These are phyloP conservation scores for Saccharomycopsis sp. DNA, from an alignment of 805 yeast genomes.

Conservation along the genomic window DNA sequence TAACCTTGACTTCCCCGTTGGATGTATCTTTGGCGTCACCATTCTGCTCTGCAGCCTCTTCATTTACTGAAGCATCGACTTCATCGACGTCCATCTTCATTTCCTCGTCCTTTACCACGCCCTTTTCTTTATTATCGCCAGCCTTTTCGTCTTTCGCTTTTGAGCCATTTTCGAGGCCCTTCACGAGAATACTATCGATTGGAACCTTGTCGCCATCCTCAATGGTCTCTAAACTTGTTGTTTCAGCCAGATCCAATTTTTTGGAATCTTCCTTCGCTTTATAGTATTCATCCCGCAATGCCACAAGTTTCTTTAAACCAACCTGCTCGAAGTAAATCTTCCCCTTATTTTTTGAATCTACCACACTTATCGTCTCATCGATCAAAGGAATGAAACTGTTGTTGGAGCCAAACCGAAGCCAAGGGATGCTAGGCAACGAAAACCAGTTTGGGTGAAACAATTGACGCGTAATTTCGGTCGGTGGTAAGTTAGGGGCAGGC, in stretches of 20 bases:
- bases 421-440: conserved; percentile 54
- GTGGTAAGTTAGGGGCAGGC: conserved; percentile 44
- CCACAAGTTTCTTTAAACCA: conserved; percentile 37
- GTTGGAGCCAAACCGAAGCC: conserved; percentile 48
- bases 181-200: conserved; percentile 8
- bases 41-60: not conserved
- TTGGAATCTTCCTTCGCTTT: conserved; percentile 7
- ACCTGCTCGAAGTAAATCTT: conserved; percentile 47
- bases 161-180: conserved; percentile 16
- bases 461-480: conserved; percentile 47
- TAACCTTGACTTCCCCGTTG: conserved; percentile 11
- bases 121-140: conserved; percentile 9
- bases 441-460: conserved; percentile 60
- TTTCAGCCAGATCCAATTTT: conserved; percentile 9
- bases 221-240: not conserved
- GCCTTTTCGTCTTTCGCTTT: conserved; percentile 7
- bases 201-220: conserved; percentile 12
- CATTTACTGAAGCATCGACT: not conserved
- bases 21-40: conserved; percentile 1
- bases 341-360: conserved; percentile 45
- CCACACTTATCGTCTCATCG: conserved; percentile 52
- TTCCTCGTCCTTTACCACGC: conserved; percentile 1
- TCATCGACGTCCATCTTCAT: not conserved
- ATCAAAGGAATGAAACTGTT: conserved; percentile 59
- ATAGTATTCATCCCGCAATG: conserved; percentile 11